Evolutionary conservation across 2,329 filamentous ascomycete species (phyloP), one percentile per base, ranked within the genome.

Genomic region (Ophiocordyceps australis): DNA sequence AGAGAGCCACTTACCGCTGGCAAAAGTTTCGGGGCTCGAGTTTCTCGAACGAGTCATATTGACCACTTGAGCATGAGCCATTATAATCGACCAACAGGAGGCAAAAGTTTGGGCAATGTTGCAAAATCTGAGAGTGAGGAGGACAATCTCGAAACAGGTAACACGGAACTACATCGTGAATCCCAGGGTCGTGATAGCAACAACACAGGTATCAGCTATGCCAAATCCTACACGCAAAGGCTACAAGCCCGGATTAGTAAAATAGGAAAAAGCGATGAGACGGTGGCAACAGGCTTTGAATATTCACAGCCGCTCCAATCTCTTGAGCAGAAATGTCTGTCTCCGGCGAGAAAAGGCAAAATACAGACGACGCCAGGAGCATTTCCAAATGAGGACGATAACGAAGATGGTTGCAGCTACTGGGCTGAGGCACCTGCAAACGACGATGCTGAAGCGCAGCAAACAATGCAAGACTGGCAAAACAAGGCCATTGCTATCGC

Each of bases 161-260:
- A n/a, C n/a, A n/a, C n/a, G n/a, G n/a, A n/a, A n/a, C n/a, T n/a
- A n/a, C n/a, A n/a, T n/a, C n/a, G n/a, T n/a, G n/a, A n/a, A n/a
- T n/a, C n/a, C n/a, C n/a, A n/a, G n/a, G n/a, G n/a, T n/a, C n/a
- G n/a, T n/a, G n/a, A n/a, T n/a, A n/a, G n/a, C n/a, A n/a, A n/a
- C 20, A 47, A 47, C 7, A 52, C 59, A 11, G 38, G 40, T 2
- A 17, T 39, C 11, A 47, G 51, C 2, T 75, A 86, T 41, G 82
- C 73, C 50, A 91, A 91, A 46, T 85, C 82, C 0, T 91, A 89
- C n/a, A 93, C 89, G 0, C 85, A 95, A 47, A 65, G 80, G 22
- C 59, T 98, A 11, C 83, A 93, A 36, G 86, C 95, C 40, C 82
- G 85, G 39, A 95, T 98, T 39, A 92, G 74, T 41, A 65, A 66